Evolutionary conservation across 176 grass and related monocot species (phyloP).

Genomic region (Triticum turgidum): DNA sequence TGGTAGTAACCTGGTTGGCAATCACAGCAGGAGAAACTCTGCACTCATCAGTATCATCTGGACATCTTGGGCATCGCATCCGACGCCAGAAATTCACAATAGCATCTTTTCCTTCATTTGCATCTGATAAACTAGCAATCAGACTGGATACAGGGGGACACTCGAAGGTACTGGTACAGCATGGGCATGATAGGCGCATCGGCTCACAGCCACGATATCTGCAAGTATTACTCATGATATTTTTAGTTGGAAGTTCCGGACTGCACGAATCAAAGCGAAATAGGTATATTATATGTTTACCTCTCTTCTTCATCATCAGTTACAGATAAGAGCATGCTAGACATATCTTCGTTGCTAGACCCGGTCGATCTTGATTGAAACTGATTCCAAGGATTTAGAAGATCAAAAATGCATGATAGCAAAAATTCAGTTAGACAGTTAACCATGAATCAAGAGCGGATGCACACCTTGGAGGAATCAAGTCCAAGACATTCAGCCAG

Average conservation of each 20-base stretch:
- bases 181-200: constrained; percentile 74
- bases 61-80: constrained; percentile 86
- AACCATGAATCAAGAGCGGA: neutral
- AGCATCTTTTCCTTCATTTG: constrained; percentile 48
- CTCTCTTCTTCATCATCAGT: constrained; percentile 80
- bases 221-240: constrained; percentile 41
- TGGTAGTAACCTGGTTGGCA: constrained; percentile 71
- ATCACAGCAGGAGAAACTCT: constrained; percentile 66
- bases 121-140: constrained; percentile 48
- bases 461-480: constrained; percentile 87
- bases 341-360: constrained; percentile 64
- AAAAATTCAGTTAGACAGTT: constrained; percentile 5
- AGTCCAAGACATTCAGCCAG: constrained; percentile 95
- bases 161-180: constrained; percentile 77
- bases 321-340: constrained; percentile 65
- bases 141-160: constrained; percentile 84
- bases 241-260: constrained; percentile 28
- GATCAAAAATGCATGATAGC: constrained; percentile 19
- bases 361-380: constrained; percentile 69
- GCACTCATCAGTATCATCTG: constrained; percentile 51
- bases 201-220: constrained; percentile 91
- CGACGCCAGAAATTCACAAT: constrained; percentile 69
- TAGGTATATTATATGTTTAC: constrained; percentile 44
- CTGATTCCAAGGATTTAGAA: constrained; percentile 42
- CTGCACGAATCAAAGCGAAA: constrained; percentile 6